phyloP scores from a whole-genome alignment of 441 rosid species.

The Macaranga tanarius region DNA sequence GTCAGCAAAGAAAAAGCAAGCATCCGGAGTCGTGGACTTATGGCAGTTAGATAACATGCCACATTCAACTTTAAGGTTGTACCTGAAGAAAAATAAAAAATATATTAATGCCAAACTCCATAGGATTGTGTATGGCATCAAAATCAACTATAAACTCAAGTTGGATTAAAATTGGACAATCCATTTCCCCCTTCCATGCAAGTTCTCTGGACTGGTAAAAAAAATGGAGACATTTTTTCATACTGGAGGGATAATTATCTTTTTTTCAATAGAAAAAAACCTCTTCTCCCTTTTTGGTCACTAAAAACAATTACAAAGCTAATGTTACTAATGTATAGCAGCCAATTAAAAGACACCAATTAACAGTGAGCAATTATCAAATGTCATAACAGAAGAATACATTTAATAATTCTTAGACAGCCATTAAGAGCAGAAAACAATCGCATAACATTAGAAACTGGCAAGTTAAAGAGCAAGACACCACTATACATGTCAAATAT shows the following conservation, averaged over 20 bases:
- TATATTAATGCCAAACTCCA: not conserved
- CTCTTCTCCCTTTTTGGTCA: not conserved
- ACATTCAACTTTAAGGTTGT: constrained; percentile 91
- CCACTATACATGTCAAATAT: too few relatives aligned
- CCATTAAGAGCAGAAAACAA: too few relatives aligned
- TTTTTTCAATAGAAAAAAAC: not conserved
- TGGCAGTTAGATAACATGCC: constrained; percentile 62
- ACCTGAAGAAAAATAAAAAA: constrained; percentile 40
- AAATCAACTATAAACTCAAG: not conserved
- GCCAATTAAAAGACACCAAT: not conserved
- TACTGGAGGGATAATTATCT: not conserved
- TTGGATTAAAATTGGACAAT: not conserved
- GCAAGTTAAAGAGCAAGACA: not conserved
- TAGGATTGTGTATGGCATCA: not conserved
- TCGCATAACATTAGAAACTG: not conserved
- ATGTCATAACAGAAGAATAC: not conserved
- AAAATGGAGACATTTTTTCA: too few relatives aligned
- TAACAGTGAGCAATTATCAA: not conserved
- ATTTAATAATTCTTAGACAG: too few relatives aligned
- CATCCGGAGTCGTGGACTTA: constrained; percentile 82
- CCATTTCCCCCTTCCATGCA: not conserved
- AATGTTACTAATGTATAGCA: not conserved
- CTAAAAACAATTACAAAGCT: not conserved
- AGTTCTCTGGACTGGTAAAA: not conserved
- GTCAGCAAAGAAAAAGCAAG: constrained; percentile 88